phyloP scores from a whole-genome alignment of 2,329 filamentous ascomycete species.

The Fusarium concolor region DNA sequence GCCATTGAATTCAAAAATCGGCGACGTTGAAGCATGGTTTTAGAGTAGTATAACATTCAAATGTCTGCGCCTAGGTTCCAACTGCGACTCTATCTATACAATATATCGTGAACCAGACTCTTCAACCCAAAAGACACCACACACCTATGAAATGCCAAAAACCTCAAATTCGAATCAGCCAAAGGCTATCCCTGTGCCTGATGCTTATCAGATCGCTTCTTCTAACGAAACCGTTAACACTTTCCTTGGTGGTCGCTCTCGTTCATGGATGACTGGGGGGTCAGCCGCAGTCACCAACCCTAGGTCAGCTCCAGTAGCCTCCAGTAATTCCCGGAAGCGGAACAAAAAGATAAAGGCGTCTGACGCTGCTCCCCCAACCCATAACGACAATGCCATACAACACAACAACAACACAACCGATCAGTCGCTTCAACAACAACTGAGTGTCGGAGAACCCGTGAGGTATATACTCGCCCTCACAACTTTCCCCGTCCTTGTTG shows the following conservation, averaged over 20 bases:
- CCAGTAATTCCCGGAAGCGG: slow-evolving; percentile 40
- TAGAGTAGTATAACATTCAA: slow-evolving; percentile 30
- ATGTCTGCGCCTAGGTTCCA: slow-evolving; percentile 21
- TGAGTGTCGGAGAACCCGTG: slow-evolving; percentile 12
- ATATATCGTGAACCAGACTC: slow-evolving; percentile 14
- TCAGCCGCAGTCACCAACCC: slow-evolving; percentile 15
- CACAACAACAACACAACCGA: slow-evolving; percentile 11
- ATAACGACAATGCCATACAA: slow-evolving; percentile 27
- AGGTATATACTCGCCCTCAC: slow-evolving; percentile 21
- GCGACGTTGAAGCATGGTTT: slow-evolving; percentile 44
- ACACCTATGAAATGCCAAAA: slow-evolving; percentile 44
- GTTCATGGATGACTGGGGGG: slow-evolving; percentile 45
- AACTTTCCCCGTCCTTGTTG: neutral
- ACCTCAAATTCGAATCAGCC: slow-evolving; percentile 30
- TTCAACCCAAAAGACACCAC: slow-evolving; percentile 5
- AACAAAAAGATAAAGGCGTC: slow-evolving; percentile 25
- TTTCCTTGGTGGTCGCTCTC: slow-evolving; percentile 53
- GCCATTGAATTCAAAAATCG: slow-evolving; percentile 40
- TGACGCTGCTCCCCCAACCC: slow-evolving; percentile 13
- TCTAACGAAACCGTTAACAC: slow-evolving; percentile 57
- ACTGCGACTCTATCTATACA: neutral
- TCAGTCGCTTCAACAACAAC: slow-evolving; percentile 10
- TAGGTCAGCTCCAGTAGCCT: slow-evolving; percentile 17
- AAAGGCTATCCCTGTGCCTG: slow-evolving; percentile 28
- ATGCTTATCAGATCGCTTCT: slow-evolving; percentile 50